Conservation (phyloP, 2,329 filamentous ascomycete species). For the Ampelomyces quisqualis region DNA sequence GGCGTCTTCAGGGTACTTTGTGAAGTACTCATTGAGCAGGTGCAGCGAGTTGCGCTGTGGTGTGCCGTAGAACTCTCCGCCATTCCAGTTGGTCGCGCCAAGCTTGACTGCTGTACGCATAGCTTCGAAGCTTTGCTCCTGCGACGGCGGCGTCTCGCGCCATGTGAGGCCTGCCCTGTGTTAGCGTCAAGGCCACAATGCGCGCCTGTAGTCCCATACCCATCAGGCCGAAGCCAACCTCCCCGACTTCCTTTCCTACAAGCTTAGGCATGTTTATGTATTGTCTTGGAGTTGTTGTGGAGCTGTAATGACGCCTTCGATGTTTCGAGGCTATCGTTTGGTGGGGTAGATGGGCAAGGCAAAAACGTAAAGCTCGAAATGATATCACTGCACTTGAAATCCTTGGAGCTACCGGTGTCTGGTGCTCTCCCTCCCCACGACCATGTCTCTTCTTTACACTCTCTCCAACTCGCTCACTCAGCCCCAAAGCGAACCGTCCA, state of each 20-base stretch:
- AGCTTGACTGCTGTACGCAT: slow-evolving; percentile 48
- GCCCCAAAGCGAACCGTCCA: too few species aligned
- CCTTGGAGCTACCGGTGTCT: too few species aligned
- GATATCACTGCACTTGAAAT: too few species aligned
- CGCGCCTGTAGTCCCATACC: slow-evolving; percentile 26
- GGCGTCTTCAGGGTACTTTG: slow-evolving; percentile 53
- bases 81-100: slow-evolving; percentile 54
- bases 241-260: slow-evolving; percentile 42
- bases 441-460: too few species aligned
- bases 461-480: too few species aligned
- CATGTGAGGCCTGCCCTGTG: slow-evolving; percentile 47
- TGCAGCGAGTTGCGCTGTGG: slow-evolving; percentile 51
- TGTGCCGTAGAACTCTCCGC: slow-evolving; percentile 52
- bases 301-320: too few species aligned
- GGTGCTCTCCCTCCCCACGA: too few species aligned
- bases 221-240: slow-evolving; percentile 53
- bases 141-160: slow-evolving; percentile 42
- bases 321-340: neutral
- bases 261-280: slow-evolving; percentile 36
- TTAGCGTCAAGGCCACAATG: slow-evolving; percentile 10
- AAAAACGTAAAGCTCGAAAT: neutral
- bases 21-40: slow-evolving; percentile 54
- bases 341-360: slow-evolving; percentile 1
- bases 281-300: neutral
- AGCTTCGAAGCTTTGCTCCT: slow-evolving; percentile 45